Evolutionary conservation across 495 filamentous ascomycete species (phyloP).

Genomic region (Penicillium cosmopolitanum): DNA sequence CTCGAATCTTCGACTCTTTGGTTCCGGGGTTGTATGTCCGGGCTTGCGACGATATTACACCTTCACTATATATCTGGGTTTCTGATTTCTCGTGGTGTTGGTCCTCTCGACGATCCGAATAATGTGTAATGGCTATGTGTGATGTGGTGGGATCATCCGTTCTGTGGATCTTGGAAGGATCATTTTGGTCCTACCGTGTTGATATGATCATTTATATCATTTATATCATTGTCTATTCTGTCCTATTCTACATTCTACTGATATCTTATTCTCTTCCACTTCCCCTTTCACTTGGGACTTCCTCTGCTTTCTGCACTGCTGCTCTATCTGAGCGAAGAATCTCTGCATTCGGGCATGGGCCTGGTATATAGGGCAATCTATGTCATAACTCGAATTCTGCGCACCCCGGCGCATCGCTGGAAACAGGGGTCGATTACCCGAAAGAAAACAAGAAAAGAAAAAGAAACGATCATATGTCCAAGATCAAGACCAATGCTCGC

Average conservation of each 20-base stretch:
- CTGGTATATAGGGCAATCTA: slow-evolving; percentile 29
- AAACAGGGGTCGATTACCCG: slow-evolving; percentile 7
- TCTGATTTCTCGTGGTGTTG: background rate
- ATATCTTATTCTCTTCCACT: too few relatives aligned
- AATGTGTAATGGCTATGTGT: slow-evolving; percentile 4
- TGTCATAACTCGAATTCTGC: slow-evolving; percentile 22
- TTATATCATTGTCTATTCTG: too few relatives aligned
- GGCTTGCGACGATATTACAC: background rate
- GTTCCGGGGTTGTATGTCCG: background rate
- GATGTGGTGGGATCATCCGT: background rate
- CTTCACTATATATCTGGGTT: background rate
- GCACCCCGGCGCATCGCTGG: slow-evolving; percentile 10
- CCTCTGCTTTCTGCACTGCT: background rate
- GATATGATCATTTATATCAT: background rate
- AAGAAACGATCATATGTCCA: slow-evolving; percentile 20
- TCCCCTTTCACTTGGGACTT: too few relatives aligned
- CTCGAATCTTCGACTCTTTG: background rate
- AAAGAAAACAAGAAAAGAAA: slow-evolving; percentile 2
- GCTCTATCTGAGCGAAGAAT: background rate
- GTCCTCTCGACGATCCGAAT: background rate
- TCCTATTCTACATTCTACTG: too few relatives aligned
- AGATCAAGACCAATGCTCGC: background rate
- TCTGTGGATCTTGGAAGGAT: background rate
- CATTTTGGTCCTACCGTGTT: background rate
- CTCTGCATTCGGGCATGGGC: slow-evolving; percentile 1